These are phyloP conservation scores for Linnemannia schmuckeri DNA, from an alignment of 192 early-diverging fungal genomes.

Conservation along the genomic window DNA sequence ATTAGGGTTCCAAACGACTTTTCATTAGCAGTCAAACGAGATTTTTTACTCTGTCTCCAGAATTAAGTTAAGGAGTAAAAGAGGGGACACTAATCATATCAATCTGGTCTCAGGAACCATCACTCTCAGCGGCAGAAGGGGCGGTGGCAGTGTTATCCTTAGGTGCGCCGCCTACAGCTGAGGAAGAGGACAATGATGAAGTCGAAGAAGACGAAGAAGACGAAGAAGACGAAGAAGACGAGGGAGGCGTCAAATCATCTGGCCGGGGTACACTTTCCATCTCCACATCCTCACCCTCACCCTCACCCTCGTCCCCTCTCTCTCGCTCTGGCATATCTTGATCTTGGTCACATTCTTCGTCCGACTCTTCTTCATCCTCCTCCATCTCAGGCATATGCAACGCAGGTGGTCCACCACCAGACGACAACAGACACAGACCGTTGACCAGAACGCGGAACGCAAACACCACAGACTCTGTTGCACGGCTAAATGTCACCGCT, in stretches of 20 bases:
- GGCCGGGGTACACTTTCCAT: background rate
- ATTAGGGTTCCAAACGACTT: no score
- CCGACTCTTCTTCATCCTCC: conserved; percentile 29
- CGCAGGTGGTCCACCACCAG: conserved; percentile 44
- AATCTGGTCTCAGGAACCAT: background rate
- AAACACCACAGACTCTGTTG: conserved; percentile 22
- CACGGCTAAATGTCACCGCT: conserved; percentile 33
- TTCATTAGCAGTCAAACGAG: no score
- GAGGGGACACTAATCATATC: background rate
- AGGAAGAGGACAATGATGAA: background rate
- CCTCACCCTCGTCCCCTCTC: background rate
- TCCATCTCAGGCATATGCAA: conserved; percentile 41
- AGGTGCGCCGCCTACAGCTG: background rate
- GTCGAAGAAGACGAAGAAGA: background rate
- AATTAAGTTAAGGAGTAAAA: no score
- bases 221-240: background rate
- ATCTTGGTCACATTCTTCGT: conserved; percentile 10
- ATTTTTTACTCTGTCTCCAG: no score
- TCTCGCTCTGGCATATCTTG: background rate
- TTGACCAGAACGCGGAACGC: conserved; percentile 44
- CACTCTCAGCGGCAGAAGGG: background rate
- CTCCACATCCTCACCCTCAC: background rate
- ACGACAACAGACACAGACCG: conserved; percentile 37
- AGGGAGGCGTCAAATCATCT: background rate
- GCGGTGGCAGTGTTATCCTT: background rate